A percentile compares a stretch with the other conserved stretches of the same genome.
Conservation (phyloP, 1,139 yeast species). For the Yamadazyma conglobata region DNA sequence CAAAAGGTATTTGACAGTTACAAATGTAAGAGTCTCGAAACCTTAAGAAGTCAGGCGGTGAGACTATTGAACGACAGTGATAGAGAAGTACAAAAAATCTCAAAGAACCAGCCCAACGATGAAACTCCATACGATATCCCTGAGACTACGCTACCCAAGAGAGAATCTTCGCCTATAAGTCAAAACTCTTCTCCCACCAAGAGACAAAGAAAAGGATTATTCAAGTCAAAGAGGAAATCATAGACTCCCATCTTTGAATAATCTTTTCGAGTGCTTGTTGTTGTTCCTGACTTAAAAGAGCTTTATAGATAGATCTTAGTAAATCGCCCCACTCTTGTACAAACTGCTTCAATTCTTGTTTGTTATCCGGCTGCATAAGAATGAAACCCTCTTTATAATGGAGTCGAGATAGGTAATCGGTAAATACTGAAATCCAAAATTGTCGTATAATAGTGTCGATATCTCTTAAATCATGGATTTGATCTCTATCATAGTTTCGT, state of each 20-base stretch:
- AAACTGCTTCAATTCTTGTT: constrained; percentile 34
- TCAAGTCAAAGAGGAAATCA: constrained; percentile 16
- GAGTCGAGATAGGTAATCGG: constrained; percentile 37
- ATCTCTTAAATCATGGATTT: constrained; percentile 35
- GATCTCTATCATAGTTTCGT: constrained; percentile 41
- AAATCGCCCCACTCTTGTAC: constrained; percentile 50
- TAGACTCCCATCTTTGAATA: constrained; percentile 37
- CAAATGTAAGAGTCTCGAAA: no score
- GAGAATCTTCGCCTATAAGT: no score
- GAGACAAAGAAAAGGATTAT: constrained; percentile 13
- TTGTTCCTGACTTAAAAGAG: constrained; percentile 36
- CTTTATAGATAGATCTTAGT: constrained; percentile 37
- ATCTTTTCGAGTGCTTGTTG: constrained; percentile 36
- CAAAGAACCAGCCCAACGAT: no score
- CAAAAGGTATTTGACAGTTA: neutral
- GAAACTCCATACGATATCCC: no score
- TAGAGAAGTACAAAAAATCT: no score
- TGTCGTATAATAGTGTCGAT: constrained; percentile 41
- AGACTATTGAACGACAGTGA: constrained; percentile 1
- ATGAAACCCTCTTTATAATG: constrained; percentile 18
- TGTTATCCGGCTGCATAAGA: constrained; percentile 25
- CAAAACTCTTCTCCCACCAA: no score
- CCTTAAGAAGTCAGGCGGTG: neutral
- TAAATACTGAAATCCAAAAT: constrained; percentile 60
- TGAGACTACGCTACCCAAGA: no score